Conservation (phyloP, 495 filamentous ascomycete species). For the Tricharina praecox region DNA sequence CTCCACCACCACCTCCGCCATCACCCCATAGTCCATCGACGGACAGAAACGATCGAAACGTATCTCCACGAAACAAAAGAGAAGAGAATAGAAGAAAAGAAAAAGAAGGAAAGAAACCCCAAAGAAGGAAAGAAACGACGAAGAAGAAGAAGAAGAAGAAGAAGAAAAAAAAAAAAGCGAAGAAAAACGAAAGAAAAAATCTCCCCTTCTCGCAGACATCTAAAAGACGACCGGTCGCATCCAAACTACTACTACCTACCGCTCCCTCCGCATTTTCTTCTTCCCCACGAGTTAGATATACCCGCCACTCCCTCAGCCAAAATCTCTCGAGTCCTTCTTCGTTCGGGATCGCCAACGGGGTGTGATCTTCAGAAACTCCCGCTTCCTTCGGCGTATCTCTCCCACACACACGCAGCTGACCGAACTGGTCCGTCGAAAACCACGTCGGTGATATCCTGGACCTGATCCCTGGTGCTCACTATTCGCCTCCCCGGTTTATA, state of each 20-base stretch:
- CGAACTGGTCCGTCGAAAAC: neutral
- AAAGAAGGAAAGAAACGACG: too few relatives aligned
- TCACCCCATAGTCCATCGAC: too few relatives aligned
- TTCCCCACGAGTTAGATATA: neutral
- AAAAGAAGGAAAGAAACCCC: too few relatives aligned
- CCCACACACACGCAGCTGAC: neutral
- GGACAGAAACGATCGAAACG: too few relatives aligned
- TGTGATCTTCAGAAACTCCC: neutral
- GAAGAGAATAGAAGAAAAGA: too few relatives aligned
- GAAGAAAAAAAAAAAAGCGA: neutral
- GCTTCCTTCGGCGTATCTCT: neutral
- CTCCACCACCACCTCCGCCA: too few relatives aligned
- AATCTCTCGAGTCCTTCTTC: neutral
- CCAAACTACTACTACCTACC: neutral
- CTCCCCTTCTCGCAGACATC: too few relatives aligned
- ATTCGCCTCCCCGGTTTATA: neutral
- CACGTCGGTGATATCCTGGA: constrained; percentile 2
- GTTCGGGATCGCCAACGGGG: neutral
- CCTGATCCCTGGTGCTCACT: neutral
- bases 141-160: too few relatives aligned
- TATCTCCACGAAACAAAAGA: too few relatives aligned
- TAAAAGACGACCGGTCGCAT: neutral
- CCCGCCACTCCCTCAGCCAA: neutral
- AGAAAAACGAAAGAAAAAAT: neutral
- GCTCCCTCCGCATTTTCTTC: neutral